Conservation (phyloP, 2,329 filamentous ascomycete genomes). For the Lecanicillium sp. region DNA sequence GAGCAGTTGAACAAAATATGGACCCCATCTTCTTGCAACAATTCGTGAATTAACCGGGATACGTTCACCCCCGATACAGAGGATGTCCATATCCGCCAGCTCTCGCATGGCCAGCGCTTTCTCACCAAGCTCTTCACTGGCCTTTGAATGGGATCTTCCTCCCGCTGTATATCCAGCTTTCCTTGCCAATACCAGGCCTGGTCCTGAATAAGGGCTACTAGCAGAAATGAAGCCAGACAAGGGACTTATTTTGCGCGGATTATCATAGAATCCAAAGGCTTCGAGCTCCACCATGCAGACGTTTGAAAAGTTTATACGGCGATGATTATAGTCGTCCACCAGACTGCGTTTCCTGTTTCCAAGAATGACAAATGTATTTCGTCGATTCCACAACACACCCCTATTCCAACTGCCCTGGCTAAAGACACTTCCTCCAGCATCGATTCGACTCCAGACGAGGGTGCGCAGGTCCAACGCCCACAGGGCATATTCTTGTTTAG, state of each 20-base stretch:
- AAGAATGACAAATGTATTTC: conserved; percentile 92
- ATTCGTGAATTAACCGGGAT: conserved; percentile 91
- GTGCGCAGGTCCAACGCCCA: conserved; percentile 89
- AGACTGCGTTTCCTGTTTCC: conserved; percentile 89
- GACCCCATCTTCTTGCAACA: conserved; percentile 82
- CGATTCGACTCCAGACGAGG: conserved; percentile 89
- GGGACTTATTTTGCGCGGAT: conserved; percentile 70
- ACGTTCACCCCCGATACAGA: conserved; percentile 83
- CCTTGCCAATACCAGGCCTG: conserved; percentile 45
- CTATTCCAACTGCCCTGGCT: conserved; percentile 97
- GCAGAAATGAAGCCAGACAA: conserved; percentile 79
- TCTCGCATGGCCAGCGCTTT: conserved; percentile 74
- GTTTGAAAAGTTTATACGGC: conserved; percentile 94
- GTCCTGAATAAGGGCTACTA: conserved; percentile 59
- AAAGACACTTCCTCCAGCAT: conserved; percentile 89
- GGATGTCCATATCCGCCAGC: conserved; percentile 90
- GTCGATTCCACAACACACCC: conserved; percentile 83
- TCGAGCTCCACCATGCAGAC: conserved; percentile 96
- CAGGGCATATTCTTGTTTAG: conserved; percentile 94
- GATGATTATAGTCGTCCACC: conserved; percentile 96
- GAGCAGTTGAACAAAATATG: conserved; percentile 88
- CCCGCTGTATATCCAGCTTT: conserved; percentile 61
- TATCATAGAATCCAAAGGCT: conserved; percentile 95
- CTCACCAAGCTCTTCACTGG: conserved; percentile 79
- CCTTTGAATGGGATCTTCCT: conserved; percentile 65